phyloP scores from a whole-genome alignment of 148 eudicot species.

The Amaranthus hypochondriacus region DNA sequence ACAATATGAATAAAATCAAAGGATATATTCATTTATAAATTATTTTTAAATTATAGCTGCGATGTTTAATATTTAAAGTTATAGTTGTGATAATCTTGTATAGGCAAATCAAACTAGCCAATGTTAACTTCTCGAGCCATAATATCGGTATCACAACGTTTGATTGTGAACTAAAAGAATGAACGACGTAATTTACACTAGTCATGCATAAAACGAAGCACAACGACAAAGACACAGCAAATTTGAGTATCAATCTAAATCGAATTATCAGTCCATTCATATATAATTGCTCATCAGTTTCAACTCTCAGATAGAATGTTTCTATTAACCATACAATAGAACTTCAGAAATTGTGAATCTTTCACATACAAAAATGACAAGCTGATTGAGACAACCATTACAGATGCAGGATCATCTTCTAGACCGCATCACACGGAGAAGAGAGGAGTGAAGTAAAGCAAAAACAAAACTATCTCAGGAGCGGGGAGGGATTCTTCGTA shows the following conservation, averaged over 20 bases:
- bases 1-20: no score
- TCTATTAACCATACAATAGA: constrained; percentile 8
- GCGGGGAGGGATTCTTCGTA: not conserved
- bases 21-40: no score
- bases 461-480: not conserved
- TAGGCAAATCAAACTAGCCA: no score
- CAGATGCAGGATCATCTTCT: constrained; percentile 7
- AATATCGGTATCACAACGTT: no score
- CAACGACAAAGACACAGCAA: no score
- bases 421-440: not conserved
- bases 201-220: no score
- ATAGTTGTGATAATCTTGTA: no score
- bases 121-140: no score
- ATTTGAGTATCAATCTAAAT: constrained; percentile 5
- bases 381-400: constrained; percentile 11
- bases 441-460: not conserved
- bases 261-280: constrained; percentile 10
- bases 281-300: constrained; percentile 2
- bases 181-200: no score
- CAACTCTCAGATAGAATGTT: not conserved
- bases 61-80: no score
- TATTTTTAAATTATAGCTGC: no score
- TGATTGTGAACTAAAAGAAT: no score
- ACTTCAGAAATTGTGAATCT: constrained; percentile 5
- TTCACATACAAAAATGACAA: constrained; percentile 18